These are phyloP conservation scores for Thermothielavioides terrestris DNA, from an alignment of 495 filamentous ascomycete genomes.

Conservation along the genomic window DNA sequence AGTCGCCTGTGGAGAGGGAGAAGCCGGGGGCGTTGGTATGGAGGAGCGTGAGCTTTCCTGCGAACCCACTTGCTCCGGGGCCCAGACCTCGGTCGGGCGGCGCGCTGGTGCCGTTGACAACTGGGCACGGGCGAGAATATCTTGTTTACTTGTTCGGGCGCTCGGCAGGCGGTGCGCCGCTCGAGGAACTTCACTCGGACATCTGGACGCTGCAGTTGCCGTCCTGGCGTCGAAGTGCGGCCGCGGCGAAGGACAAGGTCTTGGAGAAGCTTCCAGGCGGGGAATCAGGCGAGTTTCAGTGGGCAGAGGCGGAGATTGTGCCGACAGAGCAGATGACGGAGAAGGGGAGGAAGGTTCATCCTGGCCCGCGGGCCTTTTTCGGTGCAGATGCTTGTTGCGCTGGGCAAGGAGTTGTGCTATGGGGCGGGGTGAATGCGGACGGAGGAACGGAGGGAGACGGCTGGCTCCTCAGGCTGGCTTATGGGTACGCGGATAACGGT, in stretches of 20 bases:
- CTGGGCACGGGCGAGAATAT: constrained; percentile 44
- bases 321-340: constrained; percentile 30
- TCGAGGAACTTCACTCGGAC: constrained; percentile 30
- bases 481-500: constrained; percentile 21
- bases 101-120: constrained; percentile 39
- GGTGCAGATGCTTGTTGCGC: constrained; percentile 35
- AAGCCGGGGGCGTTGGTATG: constrained; percentile 26
- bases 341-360: constrained; percentile 44
- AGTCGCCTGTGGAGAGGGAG: constrained; percentile 23
- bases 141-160: constrained; percentile 45
- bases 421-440: constrained; percentile 44
- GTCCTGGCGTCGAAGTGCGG: constrained; percentile 33
- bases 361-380: constrained; percentile 42
- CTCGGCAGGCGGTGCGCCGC: constrained; percentile 3
- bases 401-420: constrained; percentile 39
- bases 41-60: constrained; percentile 38
- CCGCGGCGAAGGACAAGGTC: constrained; percentile 44
- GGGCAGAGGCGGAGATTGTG: constrained; percentile 42
- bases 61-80: constrained; percentile 38
- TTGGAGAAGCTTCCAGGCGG: constrained; percentile 31
- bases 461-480: constrained; percentile 40
- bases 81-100: constrained; percentile 37
- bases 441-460: constrained; percentile 44
- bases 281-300: constrained; percentile 33
- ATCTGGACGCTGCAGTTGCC: constrained; percentile 47